Evolutionary conservation across 208 protist genomes (phyloP), one percentile per base, ranked within the genome.

Genomic region (Trypanosomatidae sp.): DNA sequence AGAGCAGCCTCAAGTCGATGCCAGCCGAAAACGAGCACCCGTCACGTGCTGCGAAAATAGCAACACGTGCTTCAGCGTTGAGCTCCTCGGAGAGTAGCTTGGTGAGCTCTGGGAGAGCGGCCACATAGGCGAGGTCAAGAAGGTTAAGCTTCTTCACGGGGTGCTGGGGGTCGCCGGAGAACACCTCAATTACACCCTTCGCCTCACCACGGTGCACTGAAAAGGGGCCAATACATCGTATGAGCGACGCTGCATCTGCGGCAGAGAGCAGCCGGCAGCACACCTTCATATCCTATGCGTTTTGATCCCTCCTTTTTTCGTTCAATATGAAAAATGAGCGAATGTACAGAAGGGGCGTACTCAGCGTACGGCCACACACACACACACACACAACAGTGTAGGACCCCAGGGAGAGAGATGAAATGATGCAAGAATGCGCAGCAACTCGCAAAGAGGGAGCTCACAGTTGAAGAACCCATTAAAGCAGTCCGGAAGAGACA

Each of bases 11-110:
- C 33, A 94, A 66, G 68, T 94, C 84, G 44, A 91, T 80, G 53
- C 86, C 85, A 6, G 77, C 89, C 36, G 83, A 86, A 68, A 94
- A 94, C 39, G 82, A 78, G 68, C 76, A 79, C 22, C 83, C 83
- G 39, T 91, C 85, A 25, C 77, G 78, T 13, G 74, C 71, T 5
- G 77, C 75, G 17, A 91, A 84, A 49, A 94, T 90, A 19, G 82
- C 85, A 22, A 88, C 83, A 3, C 85, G 83, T 25, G 80, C 85
- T 44, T 80, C 68, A 10, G 68, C 76, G 66, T 90, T 90, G 22
- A 88, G 75, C 46, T 90, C 84, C 67, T 84, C 81, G 43, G 77
- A 84, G 19, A 92, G 62, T 17, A 81, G 66, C 41, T 80, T 17
- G 15, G 76, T 74, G 2, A 87, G 72, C 49, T 78, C 75, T 15